Percentiles rank a stretch among this genome's conserved stretches.
These are phyloP conservation scores for Venturiaceae sp. DNA, from an alignment of 2,329 filamentous ascomycete species.

Conservation along the genomic window DNA sequence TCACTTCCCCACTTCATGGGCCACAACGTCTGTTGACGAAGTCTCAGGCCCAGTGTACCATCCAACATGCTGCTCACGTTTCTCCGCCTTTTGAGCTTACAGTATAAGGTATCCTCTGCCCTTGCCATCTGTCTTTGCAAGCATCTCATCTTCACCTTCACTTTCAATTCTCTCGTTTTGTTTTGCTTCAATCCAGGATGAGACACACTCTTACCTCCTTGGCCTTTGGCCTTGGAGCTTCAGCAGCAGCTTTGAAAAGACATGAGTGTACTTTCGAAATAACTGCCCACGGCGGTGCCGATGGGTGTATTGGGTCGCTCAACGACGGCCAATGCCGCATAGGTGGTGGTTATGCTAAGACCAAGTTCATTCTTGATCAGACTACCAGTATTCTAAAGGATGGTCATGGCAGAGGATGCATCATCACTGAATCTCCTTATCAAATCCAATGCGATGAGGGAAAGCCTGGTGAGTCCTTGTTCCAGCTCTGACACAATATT, in stretches of 20 bases:
- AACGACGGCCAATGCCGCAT: conserved; percentile 53
- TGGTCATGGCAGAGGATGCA: conserved; percentile 48
- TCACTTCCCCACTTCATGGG: neutral
- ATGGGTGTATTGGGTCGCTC: conserved; percentile 50
- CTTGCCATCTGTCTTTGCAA: neutral
- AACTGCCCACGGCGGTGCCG: conserved; percentile 36
- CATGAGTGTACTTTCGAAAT: conserved; percentile 40
- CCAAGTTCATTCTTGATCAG: conserved; percentile 45
- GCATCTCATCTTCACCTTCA: neutral
- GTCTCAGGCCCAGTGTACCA: neutral
- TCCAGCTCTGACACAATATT: neutral
- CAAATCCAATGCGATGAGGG: conserved; percentile 54
- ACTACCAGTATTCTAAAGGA: conserved; percentile 44
- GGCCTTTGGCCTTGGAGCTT: conserved; percentile 14
- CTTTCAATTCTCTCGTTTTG: neutral
- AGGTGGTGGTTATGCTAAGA: conserved; percentile 36
- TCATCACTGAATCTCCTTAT: conserved; percentile 49
- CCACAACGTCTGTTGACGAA: neutral
- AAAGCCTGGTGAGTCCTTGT: conserved; percentile 23
- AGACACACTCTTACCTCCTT: conserved; percentile 12
- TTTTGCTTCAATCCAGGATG: conserved; percentile 12
- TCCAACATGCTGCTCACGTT: neutral
- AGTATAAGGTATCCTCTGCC: neutral
- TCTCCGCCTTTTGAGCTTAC: neutral
- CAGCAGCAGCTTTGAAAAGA: conserved; percentile 11